Conservation (phyloP, 2,329 filamentous ascomycete species). For the Paecilomyces niveus region DNA sequence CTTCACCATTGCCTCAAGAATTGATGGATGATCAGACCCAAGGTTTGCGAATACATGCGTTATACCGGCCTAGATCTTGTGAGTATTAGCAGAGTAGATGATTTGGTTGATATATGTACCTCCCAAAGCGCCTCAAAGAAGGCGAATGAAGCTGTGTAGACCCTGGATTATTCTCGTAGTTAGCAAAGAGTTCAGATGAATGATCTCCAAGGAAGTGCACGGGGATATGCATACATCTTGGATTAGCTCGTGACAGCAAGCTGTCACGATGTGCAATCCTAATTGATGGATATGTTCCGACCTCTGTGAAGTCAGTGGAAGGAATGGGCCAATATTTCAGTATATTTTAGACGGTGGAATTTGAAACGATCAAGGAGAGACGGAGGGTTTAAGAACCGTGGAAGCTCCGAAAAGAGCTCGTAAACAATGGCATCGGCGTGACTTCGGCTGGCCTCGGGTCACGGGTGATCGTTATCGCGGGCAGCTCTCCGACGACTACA, state of each 20-base stretch:
- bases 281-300: not conserved
- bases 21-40: constrained; percentile 59
- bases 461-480: not conserved
- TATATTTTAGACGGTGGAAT: not conserved
- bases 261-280: not conserved
- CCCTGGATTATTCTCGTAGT: constrained; percentile 13
- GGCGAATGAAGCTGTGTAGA: constrained; percentile 67
- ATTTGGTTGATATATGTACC: constrained; percentile 40
- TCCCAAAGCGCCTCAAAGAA: constrained; percentile 80
- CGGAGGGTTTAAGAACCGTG: not conserved
- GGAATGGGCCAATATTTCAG: not conserved
- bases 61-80: constrained; percentile 36
- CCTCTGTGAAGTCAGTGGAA: not conserved
- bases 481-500: not conserved
- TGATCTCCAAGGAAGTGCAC: not conserved
- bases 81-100: constrained; percentile 1
- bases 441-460: not conserved
- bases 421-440: not conserved
- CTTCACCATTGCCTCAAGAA: constrained; percentile 74
- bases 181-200: not conserved
- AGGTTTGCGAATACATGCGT: constrained; percentile 48
- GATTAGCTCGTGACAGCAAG: not conserved
- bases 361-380: not conserved
- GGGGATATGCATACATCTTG: not conserved
- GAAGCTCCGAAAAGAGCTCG: not conserved